Conservation (phyloP, 768 basidiomycete species). For the Cystofilobasidium ferigula region DNA sequence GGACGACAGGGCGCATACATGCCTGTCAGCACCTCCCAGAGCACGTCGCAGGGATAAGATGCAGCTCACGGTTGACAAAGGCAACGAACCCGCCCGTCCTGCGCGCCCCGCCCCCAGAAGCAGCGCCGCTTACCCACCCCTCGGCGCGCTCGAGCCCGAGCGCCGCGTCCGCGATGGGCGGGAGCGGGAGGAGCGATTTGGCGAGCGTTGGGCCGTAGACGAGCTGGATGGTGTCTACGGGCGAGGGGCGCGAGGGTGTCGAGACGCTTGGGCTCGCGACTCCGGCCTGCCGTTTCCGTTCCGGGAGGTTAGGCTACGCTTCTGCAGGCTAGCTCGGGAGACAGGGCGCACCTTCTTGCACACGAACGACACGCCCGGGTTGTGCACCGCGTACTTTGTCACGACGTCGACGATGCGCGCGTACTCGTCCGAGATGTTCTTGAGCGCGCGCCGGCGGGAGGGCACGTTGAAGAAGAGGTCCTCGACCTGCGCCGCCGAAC, state of each 20-base stretch:
- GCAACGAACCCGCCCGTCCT: slow-evolving; percentile 76
- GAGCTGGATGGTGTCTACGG: slow-evolving; percentile 58
- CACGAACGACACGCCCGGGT: slow-evolving; percentile 70
- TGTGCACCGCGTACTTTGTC: slow-evolving; percentile 87
- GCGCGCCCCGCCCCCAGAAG: slow-evolving; percentile 54
- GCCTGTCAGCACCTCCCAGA: neutral
- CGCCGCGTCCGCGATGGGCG: slow-evolving; percentile 34
- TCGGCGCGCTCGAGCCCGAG: slow-evolving; percentile 59
- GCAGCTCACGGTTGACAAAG: slow-evolving; percentile 93
- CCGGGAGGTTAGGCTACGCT: no score
- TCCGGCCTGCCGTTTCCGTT: slow-evolving; percentile 60
- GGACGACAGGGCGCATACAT: neutral
- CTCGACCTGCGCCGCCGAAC: slow-evolving; percentile 56
- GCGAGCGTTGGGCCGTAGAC: slow-evolving; percentile 72
- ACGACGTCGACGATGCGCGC: slow-evolving; percentile 80
- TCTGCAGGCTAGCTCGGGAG: no score
- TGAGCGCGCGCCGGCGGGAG: slow-evolving; percentile 70
- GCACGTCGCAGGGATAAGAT: slow-evolving; percentile 21
- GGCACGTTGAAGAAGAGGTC: slow-evolving; percentile 92
- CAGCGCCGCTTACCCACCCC: slow-evolving; percentile 69
- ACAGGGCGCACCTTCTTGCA: slow-evolving; percentile 72
- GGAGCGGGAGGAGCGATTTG: slow-evolving; percentile 53
- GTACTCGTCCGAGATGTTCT: slow-evolving; percentile 81
- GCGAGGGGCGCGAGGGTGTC: slow-evolving; percentile 59
- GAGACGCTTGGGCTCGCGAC: slow-evolving; percentile 66